Percentiles rank a stretch among this genome's conserved stretches.
Conservation (phyloP, 1,284 basidiomycete species). For the Taiwanofungus camphoratus region DNA sequence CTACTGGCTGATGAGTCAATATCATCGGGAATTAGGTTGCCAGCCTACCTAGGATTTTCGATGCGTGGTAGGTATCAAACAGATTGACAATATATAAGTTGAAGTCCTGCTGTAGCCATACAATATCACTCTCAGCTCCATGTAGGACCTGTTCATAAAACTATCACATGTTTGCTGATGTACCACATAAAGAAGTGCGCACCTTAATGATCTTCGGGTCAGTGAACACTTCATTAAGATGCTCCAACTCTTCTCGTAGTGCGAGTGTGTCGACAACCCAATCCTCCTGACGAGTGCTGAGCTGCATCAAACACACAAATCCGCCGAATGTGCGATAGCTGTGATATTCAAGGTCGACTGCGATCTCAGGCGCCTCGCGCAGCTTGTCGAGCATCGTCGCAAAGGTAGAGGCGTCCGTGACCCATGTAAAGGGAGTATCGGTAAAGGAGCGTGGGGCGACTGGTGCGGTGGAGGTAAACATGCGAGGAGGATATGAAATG, state of each 20-base stretch:
- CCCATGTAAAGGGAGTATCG: slow-evolving; percentile 68
- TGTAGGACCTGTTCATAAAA: slow-evolving; percentile 67
- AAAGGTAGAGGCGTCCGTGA: slow-evolving; percentile 58
- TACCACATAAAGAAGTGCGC: slow-evolving; percentile 16
- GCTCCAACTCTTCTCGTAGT: slow-evolving; percentile 72
- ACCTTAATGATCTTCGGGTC: slow-evolving; percentile 86
- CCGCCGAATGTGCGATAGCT: slow-evolving; percentile 81
- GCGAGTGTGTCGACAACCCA: slow-evolving; percentile 83
- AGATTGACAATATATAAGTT: slow-evolving; percentile 91
- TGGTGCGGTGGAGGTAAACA: slow-evolving; percentile 52
- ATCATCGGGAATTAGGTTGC: no score
- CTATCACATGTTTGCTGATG: neutral
- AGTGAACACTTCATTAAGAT: slow-evolving; percentile 75
- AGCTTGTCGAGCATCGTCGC: slow-evolving; percentile 64
- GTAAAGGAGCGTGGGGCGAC: slow-evolving; percentile 55
- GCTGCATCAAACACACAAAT: slow-evolving; percentile 91
- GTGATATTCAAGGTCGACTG: slow-evolving; percentile 94
- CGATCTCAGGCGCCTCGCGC: slow-evolving; percentile 70
- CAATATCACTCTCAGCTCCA: slow-evolving; percentile 90
- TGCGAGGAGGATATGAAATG: slow-evolving; percentile 60
- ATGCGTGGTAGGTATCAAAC: slow-evolving; percentile 96
- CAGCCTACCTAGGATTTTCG: slow-evolving; percentile 71
- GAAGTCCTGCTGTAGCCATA: slow-evolving; percentile 97
- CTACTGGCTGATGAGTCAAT: slow-evolving; percentile 35
- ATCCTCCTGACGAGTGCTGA: slow-evolving; percentile 81